Conservation (phyloP, 2,329 filamentous ascomycete genomes). For the Cercospora zeae-maydis region DNA sequence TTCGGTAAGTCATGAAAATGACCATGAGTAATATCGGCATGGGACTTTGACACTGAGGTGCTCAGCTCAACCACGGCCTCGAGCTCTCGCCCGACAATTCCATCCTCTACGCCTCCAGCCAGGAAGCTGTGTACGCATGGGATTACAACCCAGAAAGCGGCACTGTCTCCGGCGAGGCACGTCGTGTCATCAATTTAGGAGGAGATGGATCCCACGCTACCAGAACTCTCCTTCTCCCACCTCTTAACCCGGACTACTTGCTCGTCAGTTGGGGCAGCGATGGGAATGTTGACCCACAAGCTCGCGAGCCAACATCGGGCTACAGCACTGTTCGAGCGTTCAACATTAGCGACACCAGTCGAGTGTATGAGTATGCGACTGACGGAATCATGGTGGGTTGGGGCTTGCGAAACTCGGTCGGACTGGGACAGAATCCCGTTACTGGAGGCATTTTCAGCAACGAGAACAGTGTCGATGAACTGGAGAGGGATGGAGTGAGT, state of each 20-base stretch:
- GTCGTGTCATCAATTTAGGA: constrained; percentile 6
- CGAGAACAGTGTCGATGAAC: constrained; percentile 67
- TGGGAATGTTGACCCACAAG: constrained; percentile 58
- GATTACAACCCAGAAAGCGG: constrained; percentile 45
- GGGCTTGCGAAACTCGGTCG: constrained; percentile 70
- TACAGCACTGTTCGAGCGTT: constrained; percentile 66
- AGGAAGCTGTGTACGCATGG: constrained; percentile 60
- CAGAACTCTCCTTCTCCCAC: constrained; percentile 62
- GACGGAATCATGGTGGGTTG: constrained; percentile 55
- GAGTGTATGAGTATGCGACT: constrained; percentile 49
- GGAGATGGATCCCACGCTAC: constrained; percentile 56
- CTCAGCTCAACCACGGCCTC: constrained; percentile 51
- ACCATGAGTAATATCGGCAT: too few relatives aligned
- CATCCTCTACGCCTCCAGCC: constrained; percentile 56
- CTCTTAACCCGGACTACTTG: constrained; percentile 53
- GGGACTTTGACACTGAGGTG: neutral
- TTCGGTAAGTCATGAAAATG: neutral
- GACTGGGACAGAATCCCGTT: constrained; percentile 59
- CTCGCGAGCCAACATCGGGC: constrained; percentile 53
- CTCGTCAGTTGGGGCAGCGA: constrained; percentile 64
- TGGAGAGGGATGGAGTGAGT: constrained; percentile 37
- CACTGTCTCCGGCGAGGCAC: constrained; percentile 5
- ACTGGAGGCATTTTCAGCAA: constrained; percentile 54
- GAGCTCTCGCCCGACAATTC: constrained; percentile 46
- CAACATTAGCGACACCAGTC: constrained; percentile 45